A percentile compares a stretch with the other conserved stretches of the same genome.
phyloP scores from a whole-genome alignment of 257 asterid genomes.

The Primulina eburnea region DNA sequence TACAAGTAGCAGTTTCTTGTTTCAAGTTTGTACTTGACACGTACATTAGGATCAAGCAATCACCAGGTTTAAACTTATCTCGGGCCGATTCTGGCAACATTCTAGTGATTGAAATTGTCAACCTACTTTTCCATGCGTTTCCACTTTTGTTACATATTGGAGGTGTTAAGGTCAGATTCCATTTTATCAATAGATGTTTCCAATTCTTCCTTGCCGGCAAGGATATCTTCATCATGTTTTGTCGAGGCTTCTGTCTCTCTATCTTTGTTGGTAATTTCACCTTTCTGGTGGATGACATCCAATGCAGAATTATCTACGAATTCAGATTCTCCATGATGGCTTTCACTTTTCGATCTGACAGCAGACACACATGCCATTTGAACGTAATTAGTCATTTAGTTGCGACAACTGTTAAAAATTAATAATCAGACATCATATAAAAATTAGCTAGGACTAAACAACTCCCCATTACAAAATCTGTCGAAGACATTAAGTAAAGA shows the following conservation, averaged over 20 bases:
- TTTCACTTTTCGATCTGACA: conserved; percentile 31
- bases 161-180: conserved; percentile 15
- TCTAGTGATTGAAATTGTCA: not conserved
- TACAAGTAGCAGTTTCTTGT: not conserved
- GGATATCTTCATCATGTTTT: conserved; percentile 17
- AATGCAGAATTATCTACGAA: conserved; percentile 26
- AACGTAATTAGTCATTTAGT: not conserved
- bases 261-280: conserved; percentile 13
- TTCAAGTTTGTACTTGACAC: not conserved
- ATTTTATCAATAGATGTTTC: conserved; percentile 9
- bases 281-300: not conserved
- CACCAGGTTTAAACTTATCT: not conserved
- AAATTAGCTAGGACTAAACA: too few relatives aligned
- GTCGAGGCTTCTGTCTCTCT: conserved; percentile 10
- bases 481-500: not conserved
- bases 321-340: not conserved
- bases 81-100: not conserved
- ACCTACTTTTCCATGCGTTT: not conserved
- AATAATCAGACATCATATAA: not conserved
- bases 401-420: not conserved
- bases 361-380: conserved; percentile 16
- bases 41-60: not conserved
- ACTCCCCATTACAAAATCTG: not conserved
- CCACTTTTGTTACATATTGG: not conserved
- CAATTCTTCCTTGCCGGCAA: conserved; percentile 17